phyloP scores from a whole-genome alignment of 305 asterid species.

The Euphrasia arctica region DNA sequence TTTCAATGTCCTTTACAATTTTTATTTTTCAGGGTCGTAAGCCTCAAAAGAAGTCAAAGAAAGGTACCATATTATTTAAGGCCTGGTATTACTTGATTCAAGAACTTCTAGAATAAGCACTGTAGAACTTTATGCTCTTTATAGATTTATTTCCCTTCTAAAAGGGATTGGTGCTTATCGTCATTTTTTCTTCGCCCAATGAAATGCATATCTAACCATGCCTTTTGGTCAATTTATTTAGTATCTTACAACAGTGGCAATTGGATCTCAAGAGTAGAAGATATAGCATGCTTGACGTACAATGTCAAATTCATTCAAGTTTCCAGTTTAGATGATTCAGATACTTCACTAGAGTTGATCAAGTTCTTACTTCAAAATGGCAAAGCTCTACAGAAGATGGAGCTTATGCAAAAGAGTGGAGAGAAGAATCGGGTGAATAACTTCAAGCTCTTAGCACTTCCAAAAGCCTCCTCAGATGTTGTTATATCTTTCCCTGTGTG shows the following conservation, averaged over 20 bases:
- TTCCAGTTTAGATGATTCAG: slow-evolving; percentile 19
- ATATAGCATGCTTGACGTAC: slow-evolving; percentile 28
- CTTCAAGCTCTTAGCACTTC: slow-evolving; percentile 9
- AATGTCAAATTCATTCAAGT: slow-evolving; percentile 25
- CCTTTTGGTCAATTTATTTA: neutral
- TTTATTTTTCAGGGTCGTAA: slow-evolving; percentile 14
- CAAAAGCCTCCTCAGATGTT: slow-evolving; percentile 26
- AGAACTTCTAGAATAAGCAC: neutral
- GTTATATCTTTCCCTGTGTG: slow-evolving; percentile 13
- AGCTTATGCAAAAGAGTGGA: slow-evolving; percentile 10
- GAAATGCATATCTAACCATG: slow-evolving; percentile 1
- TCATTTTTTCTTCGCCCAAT: neutral
- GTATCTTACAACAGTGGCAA: slow-evolving; percentile 3
- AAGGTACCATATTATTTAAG: slow-evolving; percentile 13
- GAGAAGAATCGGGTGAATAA: neutral
- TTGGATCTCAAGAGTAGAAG: slow-evolving; percentile 23
- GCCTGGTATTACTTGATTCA: slow-evolving; percentile 1
- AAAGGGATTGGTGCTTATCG: neutral
- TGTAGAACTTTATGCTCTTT: neutral
- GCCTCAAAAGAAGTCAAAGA: slow-evolving; percentile 1
- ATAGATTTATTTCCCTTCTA: neutral
- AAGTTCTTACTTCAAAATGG: slow-evolving; percentile 27
- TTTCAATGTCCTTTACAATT: neutral
- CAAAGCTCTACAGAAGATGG: slow-evolving; percentile 27
- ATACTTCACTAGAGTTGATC: slow-evolving; percentile 23